Percentiles rank a stretch among this genome's conserved stretches.
These are phyloP conservation scores for Heliosperma pusillum DNA, from an alignment of 148 eudicot genomes.

Conservation along the genomic window DNA sequence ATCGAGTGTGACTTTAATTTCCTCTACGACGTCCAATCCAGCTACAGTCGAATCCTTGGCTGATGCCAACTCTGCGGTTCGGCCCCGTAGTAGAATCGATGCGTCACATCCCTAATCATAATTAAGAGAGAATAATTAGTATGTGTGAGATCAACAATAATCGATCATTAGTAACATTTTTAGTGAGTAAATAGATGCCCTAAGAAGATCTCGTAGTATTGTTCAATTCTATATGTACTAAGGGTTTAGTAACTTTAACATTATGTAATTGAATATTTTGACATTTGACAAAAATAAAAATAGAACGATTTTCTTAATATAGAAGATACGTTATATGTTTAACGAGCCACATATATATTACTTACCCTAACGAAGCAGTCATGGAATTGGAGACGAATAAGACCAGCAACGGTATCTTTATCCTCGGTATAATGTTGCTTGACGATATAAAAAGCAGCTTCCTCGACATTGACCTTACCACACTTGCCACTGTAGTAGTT, in stretches of 20 bases:
- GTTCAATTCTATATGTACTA: too few species aligned
- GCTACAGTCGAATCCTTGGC: neutral
- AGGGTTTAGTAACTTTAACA: too few species aligned
- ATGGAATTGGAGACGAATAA: conserved; percentile 30
- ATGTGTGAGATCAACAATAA: neutral
- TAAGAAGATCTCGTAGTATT: too few species aligned
- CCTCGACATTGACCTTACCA: conserved; percentile 22
- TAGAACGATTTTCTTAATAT: too few species aligned
- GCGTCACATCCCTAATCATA: conserved; percentile 19
- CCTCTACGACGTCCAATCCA: conserved; percentile 27
- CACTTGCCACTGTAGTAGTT: conserved; percentile 22
- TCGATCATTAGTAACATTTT: too few species aligned
- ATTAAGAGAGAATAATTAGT: neutral
- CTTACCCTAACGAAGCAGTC: conserved; percentile 32
- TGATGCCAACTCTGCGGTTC: conserved; percentile 19
- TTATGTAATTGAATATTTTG: too few species aligned
- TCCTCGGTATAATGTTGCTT: conserved; percentile 12
- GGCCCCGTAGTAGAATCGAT: conserved; percentile 22
- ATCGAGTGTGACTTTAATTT: conserved; percentile 40
- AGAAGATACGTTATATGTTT: too few species aligned
- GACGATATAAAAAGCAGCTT: conserved; percentile 9
- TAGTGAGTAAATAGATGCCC: too few species aligned
- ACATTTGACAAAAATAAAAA: too few species aligned
- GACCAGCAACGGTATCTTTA: conserved; percentile 24
- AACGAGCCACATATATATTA: neutral